phyloP scores from a whole-genome alignment of 2,329 filamentous ascomycete species.

The Gnomoniopsis sp. region DNA sequence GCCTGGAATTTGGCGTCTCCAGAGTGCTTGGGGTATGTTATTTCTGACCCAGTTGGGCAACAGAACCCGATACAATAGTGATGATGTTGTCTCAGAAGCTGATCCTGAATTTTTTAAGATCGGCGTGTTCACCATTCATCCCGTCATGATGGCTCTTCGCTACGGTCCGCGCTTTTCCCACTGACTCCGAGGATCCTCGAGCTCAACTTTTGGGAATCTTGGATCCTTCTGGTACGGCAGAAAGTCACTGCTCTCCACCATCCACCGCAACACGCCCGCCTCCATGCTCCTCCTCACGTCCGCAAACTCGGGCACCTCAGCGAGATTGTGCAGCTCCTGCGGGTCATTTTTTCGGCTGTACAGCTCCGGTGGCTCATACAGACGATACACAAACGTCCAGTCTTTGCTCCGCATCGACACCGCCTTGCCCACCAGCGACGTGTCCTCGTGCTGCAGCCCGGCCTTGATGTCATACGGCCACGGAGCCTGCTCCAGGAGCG shows the following conservation, averaged over 20 bases:
- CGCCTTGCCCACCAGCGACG: slow-evolving; percentile 36
- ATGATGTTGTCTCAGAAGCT: background rate
- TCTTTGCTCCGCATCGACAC: slow-evolving; percentile 31
- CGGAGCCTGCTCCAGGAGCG: slow-evolving; percentile 37
- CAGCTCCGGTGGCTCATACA: slow-evolving; percentile 41
- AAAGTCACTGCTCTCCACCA: background rate
- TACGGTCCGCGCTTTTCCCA: slow-evolving; percentile 7
- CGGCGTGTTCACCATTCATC: background rate
- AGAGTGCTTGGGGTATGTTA: too few species aligned
- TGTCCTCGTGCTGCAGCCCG: slow-evolving; percentile 40
- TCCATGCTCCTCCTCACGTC: slow-evolving; percentile 11
- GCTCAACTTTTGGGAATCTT: background rate
- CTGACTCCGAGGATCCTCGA: background rate
- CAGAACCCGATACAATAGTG: too few species aligned
- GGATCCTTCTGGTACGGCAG: background rate
- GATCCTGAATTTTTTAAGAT: background rate
- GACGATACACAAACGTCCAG: slow-evolving; percentile 39
- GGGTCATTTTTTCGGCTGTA: slow-evolving; percentile 35
- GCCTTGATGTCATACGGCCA: slow-evolving; percentile 44
- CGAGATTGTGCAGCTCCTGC: slow-evolving; percentile 35
- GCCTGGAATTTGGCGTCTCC: too few species aligned
- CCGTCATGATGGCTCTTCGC: background rate
- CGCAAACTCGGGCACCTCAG: slow-evolving; percentile 15
- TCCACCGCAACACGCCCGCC: slow-evolving; percentile 1
- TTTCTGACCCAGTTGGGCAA: too few species aligned